These are phyloP conservation scores for Russula lepida DNA, from an alignment of 768 basidiomycete species.

Conservation along the genomic window DNA sequence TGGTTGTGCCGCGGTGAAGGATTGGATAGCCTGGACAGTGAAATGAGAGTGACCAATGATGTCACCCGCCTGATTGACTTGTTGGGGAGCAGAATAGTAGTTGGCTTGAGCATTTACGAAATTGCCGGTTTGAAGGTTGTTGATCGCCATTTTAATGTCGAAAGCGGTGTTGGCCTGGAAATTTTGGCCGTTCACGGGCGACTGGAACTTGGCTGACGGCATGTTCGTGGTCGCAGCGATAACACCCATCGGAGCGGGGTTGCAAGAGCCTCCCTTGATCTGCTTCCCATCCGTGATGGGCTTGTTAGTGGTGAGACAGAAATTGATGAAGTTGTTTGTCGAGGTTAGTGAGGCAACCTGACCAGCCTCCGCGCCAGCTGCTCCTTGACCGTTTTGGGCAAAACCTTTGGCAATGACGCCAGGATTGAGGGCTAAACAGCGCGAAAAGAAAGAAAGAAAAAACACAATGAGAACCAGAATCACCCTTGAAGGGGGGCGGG, in stretches of 20 bases:
- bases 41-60: constrained; percentile 58
- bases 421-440: constrained; percentile 32
- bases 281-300: constrained; percentile 58
- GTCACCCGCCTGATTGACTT: constrained; percentile 39
- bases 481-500: neutral
- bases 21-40: constrained; percentile 45
- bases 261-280: constrained; percentile 45
- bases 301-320: constrained; percentile 41
- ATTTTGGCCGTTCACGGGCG: constrained; percentile 39
- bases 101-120: constrained; percentile 48
- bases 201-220: constrained; percentile 47
- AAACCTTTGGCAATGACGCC: constrained; percentile 50
- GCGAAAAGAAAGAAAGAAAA: too few relatives aligned
- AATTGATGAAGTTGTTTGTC: constrained; percentile 71
- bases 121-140: constrained; percentile 41
- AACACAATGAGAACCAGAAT: neutral
- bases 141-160: constrained; percentile 42
- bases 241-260: constrained; percentile 53
- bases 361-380: constrained; percentile 32
- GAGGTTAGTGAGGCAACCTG: constrained; percentile 52
- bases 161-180: constrained; percentile 42
- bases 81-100: constrained; percentile 49
- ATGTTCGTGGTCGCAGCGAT: constrained; percentile 43
- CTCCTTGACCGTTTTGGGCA: constrained; percentile 39
- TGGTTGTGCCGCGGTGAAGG: constrained; percentile 41